Evolutionary conservation across 208 protist species (phyloP), one percentile per base, ranked within the genome.

Genomic region (Crithidia sp.): DNA sequence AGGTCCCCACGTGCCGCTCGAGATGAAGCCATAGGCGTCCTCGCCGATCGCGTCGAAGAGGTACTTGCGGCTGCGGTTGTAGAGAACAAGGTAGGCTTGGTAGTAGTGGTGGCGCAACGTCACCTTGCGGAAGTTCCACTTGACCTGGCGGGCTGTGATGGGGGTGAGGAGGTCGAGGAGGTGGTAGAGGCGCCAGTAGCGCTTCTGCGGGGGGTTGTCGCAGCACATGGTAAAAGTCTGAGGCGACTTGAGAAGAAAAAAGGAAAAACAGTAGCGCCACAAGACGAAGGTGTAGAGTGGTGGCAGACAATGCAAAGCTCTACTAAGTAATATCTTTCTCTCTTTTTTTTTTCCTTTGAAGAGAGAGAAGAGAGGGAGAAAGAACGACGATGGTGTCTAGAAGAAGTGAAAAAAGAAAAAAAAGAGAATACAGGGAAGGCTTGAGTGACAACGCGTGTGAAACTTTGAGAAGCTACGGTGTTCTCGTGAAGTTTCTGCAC

Each of bases 41-140:
- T 96, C 92, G 68, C 92, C 92, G 39, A 88, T 71, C 6, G 75
- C 64, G 75, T 96, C 92, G 78, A 95, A 96, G 7, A 96, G 75
- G 74, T 83, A 88, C 65, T 95, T 95, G 61, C 90, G 88, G 28
- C 81, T 82, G 43, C 74, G 73, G 79, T 92, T 91, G 77, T 86
- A 94, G 10, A 96, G 81, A 16, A 92, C 82, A 55, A 91, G 76
- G 73, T 94, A 96, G 39, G 92, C 92, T 69, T 95, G 88, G 60
- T 93, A 92, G 74, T 92, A 96, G 68, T 95, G 92, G 74, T 93
- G 86, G 39, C 92, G 92, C 55, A 96, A 78, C 9, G 92, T 93
- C 3, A 93, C 85, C 64, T 95, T 96, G 69, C 90, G 82, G 62
- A 95, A 93, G 56, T 81, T 90, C 86, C 86, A 94, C 68, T 95